phyloP scores from a whole-genome alignment of 208 protist genomes.

The Angomonas ambiguus region DNA sequence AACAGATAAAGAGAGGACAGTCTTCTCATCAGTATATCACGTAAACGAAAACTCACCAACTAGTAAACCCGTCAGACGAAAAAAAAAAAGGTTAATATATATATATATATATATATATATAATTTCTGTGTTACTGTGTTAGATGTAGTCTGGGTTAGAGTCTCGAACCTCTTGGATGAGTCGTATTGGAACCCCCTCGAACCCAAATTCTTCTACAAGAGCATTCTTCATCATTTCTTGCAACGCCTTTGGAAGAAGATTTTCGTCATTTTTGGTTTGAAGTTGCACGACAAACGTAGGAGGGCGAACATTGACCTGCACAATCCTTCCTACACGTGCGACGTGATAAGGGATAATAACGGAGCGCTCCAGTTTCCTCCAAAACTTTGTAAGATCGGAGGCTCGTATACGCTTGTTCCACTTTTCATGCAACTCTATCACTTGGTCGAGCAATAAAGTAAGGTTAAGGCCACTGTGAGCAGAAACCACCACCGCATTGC shows the following conservation, averaged over 20 bases:
- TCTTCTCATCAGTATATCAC: background rate
- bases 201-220: constrained; percentile 88
- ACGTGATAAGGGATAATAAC: constrained; percentile 89
- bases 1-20: constrained; percentile 9
- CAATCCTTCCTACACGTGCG: constrained; percentile 76
- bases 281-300: constrained; percentile 85
- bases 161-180: constrained; percentile 88
- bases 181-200: constrained; percentile 83
- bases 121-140: background rate
- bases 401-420: constrained; percentile 88
- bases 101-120: background rate
- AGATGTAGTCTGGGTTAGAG: constrained; percentile 89
- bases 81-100: background rate
- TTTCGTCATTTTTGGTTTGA: constrained; percentile 87
- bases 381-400: constrained; percentile 82
- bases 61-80: background rate
- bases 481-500: constrained; percentile 86
- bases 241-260: constrained; percentile 60
- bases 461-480: constrained; percentile 85
- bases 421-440: constrained; percentile 76
- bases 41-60: background rate
- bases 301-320: constrained; percentile 82
- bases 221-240: constrained; percentile 92
- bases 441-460: constrained; percentile 84
- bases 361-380: constrained; percentile 89